A percentile compares a stretch with the other conserved stretches of the same genome.
These are phyloP conservation scores for Cavenderia fasciculata DNA, from an alignment of 78 protist species.

Conservation along the genomic window DNA sequence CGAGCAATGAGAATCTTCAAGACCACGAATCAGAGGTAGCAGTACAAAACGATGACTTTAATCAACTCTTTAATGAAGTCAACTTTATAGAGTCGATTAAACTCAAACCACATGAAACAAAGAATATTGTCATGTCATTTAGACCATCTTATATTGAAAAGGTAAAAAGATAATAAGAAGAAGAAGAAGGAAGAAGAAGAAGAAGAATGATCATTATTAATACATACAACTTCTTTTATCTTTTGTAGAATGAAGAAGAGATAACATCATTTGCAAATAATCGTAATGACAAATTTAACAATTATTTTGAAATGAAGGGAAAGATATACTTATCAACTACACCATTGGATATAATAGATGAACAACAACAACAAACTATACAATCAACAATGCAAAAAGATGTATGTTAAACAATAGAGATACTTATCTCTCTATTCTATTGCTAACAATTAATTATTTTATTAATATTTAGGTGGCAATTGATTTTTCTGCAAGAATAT, in stretches of 20 bases:
- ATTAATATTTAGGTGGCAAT: no score
- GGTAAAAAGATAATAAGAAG: not conserved
- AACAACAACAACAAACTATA: constrained; percentile 2
- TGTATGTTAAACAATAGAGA: no score
- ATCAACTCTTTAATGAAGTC: constrained; percentile 76
- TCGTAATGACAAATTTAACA: not conserved
- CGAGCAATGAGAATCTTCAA: constrained; percentile 75
- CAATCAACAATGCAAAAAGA: no score
- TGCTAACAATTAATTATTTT: no score
- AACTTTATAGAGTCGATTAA: constrained; percentile 12
- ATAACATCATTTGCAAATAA: not conserved
- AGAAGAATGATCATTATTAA: no score
- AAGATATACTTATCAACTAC: constrained; percentile 23
- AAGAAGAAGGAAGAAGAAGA: not conserved
- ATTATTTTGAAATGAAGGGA: constrained; percentile 66
- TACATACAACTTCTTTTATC: no score
- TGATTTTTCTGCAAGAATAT: constrained; percentile 41
- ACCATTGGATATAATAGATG: not conserved
- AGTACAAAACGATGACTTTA: constrained; percentile 58
- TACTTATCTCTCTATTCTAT: no score
- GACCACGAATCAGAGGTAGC: constrained; percentile 26
- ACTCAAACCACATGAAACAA: constrained; percentile 28
- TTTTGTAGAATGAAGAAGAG: no score
- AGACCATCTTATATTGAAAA: constrained; percentile 1
- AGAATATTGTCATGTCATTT: constrained; percentile 48